Evolutionary conservation across 177 flowering plant genomes (phyloP).

Genomic region (Vitis hybrid): DNA sequence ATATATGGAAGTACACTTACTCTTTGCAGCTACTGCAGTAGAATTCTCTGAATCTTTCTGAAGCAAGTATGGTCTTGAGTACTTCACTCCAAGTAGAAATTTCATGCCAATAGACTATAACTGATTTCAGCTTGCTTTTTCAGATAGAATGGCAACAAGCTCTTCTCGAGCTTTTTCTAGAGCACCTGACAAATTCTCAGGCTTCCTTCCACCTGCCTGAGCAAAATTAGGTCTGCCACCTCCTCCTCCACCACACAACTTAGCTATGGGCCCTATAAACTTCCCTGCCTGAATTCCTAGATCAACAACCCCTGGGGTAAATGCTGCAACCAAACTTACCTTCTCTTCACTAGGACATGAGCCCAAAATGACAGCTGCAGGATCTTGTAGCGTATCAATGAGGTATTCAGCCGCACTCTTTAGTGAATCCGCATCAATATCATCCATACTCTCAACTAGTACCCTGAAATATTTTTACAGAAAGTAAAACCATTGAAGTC

Average conservation of each 20-base stretch:
- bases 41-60: too few species aligned
- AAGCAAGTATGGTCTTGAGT: too few species aligned
- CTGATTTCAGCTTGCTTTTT: slow-evolving; percentile 39
- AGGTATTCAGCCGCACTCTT: slow-evolving; percentile 87
- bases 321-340: slow-evolving; percentile 89
- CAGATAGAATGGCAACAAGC: slow-evolving; percentile 53
- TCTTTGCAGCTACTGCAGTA: background rate
- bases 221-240: slow-evolving; percentile 97
- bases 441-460: slow-evolving; percentile 84
- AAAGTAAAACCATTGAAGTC: background rate
- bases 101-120: background rate
- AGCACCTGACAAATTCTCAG: slow-evolving; percentile 72
- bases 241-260: slow-evolving; percentile 93
- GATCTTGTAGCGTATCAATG: slow-evolving; percentile 60
- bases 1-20: background rate
- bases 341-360: slow-evolving; percentile 85
- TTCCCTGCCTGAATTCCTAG: slow-evolving; percentile 89
- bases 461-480: slow-evolving; percentile 44
- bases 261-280: slow-evolving; percentile 87
- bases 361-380: slow-evolving; percentile 84
- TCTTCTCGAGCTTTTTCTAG: slow-evolving; percentile 75
- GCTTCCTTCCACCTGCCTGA: slow-evolving; percentile 97
- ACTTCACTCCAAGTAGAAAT: background rate
- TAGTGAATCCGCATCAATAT: slow-evolving; percentile 79
- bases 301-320: slow-evolving; percentile 65